Percentiles rank a stretch among this genome's conserved stretches.
phyloP scores from a whole-genome alignment of 192 early-diverging fungal species.

The Piromyces sp. region DNA sequence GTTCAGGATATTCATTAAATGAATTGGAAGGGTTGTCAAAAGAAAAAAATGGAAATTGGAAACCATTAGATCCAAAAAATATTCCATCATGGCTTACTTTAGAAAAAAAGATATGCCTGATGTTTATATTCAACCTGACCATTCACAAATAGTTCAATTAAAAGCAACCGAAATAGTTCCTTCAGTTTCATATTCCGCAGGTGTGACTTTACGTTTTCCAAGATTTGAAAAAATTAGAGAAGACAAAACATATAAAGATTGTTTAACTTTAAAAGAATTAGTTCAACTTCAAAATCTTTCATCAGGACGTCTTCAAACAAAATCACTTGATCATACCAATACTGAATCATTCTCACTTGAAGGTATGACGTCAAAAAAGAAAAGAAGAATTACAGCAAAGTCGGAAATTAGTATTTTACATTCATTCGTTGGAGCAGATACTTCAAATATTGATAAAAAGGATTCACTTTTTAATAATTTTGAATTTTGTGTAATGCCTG shows the following conservation, averaged over 20 bases:
- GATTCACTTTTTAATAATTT: slow-evolving; percentile 39
- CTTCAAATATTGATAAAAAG: slow-evolving; percentile 14
- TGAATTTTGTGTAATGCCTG: slow-evolving; percentile 32
- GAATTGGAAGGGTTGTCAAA: slow-evolving; percentile 41
- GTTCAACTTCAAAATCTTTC: neutral
- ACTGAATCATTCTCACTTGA: neutral
- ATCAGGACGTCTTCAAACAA: slow-evolving; percentile 2
- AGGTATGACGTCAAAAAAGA: neutral
- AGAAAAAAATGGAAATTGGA: slow-evolving; percentile 19
- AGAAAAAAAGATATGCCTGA: slow-evolving; percentile 50
- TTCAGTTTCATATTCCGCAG: slow-evolving; percentile 29
- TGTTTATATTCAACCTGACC: slow-evolving; percentile 40
- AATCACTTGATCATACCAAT: neutral
- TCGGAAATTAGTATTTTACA: slow-evolving; percentile 5
- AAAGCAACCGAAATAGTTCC: slow-evolving; percentile 45
- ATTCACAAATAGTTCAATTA: slow-evolving; percentile 46
- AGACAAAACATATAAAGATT: slow-evolving; percentile 29
- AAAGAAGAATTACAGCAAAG: neutral
- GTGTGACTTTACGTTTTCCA: slow-evolving; percentile 60
- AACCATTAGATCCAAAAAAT: slow-evolving; percentile 15
- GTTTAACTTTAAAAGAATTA: neutral
- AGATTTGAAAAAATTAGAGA: slow-evolving; percentile 44
- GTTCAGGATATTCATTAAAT: slow-evolving; percentile 43
- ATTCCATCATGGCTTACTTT: slow-evolving; percentile 28
- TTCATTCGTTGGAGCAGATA: slow-evolving; percentile 18